Conservation (phyloP, 2,329 filamentous ascomycete genomes). For the Cladophialophora yegresii region DNA sequence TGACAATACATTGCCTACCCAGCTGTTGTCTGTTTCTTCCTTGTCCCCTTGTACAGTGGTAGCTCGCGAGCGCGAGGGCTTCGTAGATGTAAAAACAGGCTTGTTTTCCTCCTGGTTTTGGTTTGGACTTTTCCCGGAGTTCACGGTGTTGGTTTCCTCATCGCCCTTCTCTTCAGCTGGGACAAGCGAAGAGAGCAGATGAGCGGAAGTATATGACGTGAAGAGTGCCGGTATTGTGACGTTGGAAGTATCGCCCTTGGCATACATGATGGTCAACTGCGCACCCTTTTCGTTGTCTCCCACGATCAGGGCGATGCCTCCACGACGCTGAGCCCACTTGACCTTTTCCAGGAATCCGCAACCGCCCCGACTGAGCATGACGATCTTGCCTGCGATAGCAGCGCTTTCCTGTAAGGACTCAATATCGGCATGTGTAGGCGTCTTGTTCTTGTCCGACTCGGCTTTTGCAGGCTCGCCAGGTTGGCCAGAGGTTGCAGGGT, state of each 20-base stretch:
- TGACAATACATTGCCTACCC: slow-evolving; percentile 52
- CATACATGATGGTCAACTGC: slow-evolving; percentile 94
- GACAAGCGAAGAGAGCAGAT: slow-evolving; percentile 83
- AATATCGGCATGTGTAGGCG: slow-evolving; percentile 75
- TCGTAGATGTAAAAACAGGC: slow-evolving; percentile 40
- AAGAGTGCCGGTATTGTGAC: slow-evolving; percentile 93
- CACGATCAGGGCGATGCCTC: slow-evolving; percentile 85
- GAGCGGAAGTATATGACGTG: slow-evolving; percentile 90
- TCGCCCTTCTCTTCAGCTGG: slow-evolving; percentile 66
- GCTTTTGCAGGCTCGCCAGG: slow-evolving; percentile 42
- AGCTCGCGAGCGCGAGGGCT: slow-evolving; percentile 32
- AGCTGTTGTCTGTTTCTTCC: slow-evolving; percentile 43
- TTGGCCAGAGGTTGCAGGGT: slow-evolving; percentile 41
- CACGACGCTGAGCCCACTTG: slow-evolving; percentile 91
- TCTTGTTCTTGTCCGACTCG: slow-evolving; percentile 38
- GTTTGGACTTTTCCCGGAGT: slow-evolving; percentile 11
- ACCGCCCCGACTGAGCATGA: slow-evolving; percentile 84
- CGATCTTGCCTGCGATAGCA: slow-evolving; percentile 91
- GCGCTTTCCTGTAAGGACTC: slow-evolving; percentile 87
- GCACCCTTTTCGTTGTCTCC: slow-evolving; percentile 90
- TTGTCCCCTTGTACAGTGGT: slow-evolving; percentile 26
- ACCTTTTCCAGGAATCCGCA: slow-evolving; percentile 97
- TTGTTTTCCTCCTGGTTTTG: slow-evolving; percentile 33
- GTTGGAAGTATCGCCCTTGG: slow-evolving; percentile 92
- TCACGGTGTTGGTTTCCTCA: slow-evolving; percentile 49